These are phyloP conservation scores for Funneliformis geosporum DNA, from an alignment of 192 early-diverging fungal species.

Conservation along the genomic window DNA sequence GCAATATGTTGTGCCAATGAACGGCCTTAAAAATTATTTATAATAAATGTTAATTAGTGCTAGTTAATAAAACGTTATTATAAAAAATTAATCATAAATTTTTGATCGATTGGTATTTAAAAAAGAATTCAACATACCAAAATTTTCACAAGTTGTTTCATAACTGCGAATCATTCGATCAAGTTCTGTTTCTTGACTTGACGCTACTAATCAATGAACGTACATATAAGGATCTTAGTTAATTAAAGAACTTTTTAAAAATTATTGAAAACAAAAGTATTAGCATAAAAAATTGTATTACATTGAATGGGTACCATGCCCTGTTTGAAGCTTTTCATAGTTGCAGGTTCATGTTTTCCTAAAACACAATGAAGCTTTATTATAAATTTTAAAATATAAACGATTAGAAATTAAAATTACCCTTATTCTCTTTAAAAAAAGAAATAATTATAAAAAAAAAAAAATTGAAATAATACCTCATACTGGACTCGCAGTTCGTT, in stretches of 20 bases:
- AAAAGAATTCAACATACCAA: neutral
- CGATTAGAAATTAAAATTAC: neutral
- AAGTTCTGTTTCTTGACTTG: neutral
- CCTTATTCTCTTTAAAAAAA: neutral
- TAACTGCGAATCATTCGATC: neutral
- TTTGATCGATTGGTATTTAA: neutral
- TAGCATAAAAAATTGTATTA: too few relatives aligned
- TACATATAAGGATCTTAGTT: neutral
- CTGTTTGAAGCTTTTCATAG: neutral
- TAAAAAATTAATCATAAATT: too few relatives aligned
- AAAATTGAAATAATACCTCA: neutral
- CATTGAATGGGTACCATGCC: neutral
- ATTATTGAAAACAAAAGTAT: too few relatives aligned
- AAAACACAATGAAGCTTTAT: neutral
- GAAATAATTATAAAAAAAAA: neutral
- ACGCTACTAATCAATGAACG: neutral
- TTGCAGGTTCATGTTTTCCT: neutral
- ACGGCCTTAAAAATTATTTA: neutral
- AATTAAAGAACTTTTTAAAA: too few relatives aligned
- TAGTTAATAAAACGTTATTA: neutral
- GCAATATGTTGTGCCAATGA: neutral
- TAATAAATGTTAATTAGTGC: neutral
- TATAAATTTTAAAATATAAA: neutral
- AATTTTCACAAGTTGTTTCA: neutral
- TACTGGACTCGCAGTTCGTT: neutral